These are phyloP conservation scores for Hypoxylon fuscum DNA, from an alignment of 495 filamentous ascomycete genomes.

Conservation along the genomic window DNA sequence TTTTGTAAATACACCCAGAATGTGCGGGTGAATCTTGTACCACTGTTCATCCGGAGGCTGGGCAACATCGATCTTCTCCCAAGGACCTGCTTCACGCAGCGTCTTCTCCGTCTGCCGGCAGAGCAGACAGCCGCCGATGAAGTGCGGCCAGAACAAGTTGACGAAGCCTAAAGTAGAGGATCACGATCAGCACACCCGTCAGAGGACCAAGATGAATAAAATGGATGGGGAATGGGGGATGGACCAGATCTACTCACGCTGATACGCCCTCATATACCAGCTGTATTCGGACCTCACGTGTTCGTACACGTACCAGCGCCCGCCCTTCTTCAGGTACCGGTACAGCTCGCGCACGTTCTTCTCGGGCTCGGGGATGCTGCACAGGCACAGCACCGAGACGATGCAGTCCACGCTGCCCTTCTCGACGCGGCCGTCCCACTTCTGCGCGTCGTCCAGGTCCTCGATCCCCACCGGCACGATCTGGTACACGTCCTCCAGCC, in stretches of 20 bases:
- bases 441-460: conserved; percentile 52
- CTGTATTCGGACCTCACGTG: conserved; percentile 66
- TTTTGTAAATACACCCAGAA: conserved; percentile 63
- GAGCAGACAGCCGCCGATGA: conserved; percentile 68
- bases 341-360: conserved; percentile 67
- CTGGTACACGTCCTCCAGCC: conserved; percentile 68
- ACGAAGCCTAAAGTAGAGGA: conserved; percentile 42
- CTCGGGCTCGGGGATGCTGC: conserved; percentile 72
- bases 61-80: conserved; percentile 63
- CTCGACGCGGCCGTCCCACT: conserved; percentile 55
- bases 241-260: conserved; percentile 54
- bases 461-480: conserved; percentile 71
- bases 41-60: conserved; percentile 55
- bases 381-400: conserved; percentile 74
- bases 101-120: conserved; percentile 63
- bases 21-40: conserved; percentile 63
- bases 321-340: conserved; percentile 69
- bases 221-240: background rate
- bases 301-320: conserved; percentile 74
- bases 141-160: conserved; percentile 60
- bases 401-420: conserved; percentile 71
- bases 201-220: too few species aligned
- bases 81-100: conserved; percentile 63
- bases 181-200: too few species aligned
- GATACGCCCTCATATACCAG: conserved; percentile 57